Evolutionary conservation across 306 rosid genomes (phyloP).

Genomic region (Dalbergia cultrata): DNA sequence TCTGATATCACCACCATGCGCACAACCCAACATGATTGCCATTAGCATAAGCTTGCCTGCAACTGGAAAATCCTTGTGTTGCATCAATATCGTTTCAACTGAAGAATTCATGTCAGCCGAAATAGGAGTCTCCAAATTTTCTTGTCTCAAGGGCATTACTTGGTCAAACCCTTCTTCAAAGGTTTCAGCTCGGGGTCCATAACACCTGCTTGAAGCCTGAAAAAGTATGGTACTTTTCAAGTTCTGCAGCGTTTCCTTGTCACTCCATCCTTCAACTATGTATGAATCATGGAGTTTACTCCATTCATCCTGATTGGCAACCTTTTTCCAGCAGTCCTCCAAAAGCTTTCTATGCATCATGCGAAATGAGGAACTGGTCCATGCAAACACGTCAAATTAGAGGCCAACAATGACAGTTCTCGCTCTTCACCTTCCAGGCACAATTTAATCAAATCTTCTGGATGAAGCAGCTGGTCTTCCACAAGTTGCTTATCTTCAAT

Average conservation of each 20-base stretch:
- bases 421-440: slow-evolving; percentile 71
- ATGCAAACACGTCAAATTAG: slow-evolving; percentile 84
- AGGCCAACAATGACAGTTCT: slow-evolving; percentile 68
- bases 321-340: slow-evolving; percentile 94
- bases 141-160: slow-evolving; percentile 77
- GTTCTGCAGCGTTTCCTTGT: slow-evolving; percentile 72
- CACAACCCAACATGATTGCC: slow-evolving; percentile 81
- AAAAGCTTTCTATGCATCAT: slow-evolving; percentile 67
- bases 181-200: slow-evolving; percentile 71
- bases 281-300: slow-evolving; percentile 65
- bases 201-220: slow-evolving; percentile 84
- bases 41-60: slow-evolving; percentile 96
- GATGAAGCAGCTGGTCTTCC: slow-evolving; percentile 72
- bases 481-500: slow-evolving; percentile 63
- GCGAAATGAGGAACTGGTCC: slow-evolving; percentile 90
- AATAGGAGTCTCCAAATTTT: slow-evolving; percentile 56
- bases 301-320: slow-evolving; percentile 84
- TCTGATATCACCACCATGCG: slow-evolving; percentile 53
- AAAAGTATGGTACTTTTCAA: slow-evolving; percentile 68
- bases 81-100: slow-evolving; percentile 85
- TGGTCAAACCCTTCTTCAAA: slow-evolving; percentile 83
- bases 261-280: slow-evolving; percentile 84
- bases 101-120: slow-evolving; percentile 62
- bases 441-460: slow-evolving; percentile 78
- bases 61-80: slow-evolving; percentile 82